Evolutionary conservation across 2,329 filamentous ascomycete genomes (phyloP).

Genomic region (Dothiorella sarmentorum): DNA sequence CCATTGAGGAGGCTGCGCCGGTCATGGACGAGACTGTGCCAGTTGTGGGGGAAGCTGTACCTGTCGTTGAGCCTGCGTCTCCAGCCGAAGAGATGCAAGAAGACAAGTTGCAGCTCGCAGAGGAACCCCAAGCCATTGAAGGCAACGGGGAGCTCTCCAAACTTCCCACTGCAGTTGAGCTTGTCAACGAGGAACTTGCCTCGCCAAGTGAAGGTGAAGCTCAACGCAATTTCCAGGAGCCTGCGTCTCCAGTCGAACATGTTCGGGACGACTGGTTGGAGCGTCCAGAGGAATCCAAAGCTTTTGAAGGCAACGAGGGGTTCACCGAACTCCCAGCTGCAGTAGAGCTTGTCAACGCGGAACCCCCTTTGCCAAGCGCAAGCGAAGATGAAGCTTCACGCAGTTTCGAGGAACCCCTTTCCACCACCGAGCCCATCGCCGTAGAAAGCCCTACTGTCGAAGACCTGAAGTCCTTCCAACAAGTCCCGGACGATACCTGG

Average conservation of each 20-base stretch:
- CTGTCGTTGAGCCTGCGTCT: not conserved
- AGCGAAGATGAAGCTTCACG: not conserved
- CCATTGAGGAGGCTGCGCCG: not conserved
- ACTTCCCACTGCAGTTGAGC: not conserved
- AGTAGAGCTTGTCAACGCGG: not conserved
- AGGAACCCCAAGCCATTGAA: not conserved
- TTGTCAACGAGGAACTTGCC: not conserved
- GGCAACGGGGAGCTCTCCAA: not conserved
- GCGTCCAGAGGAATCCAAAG: not conserved
- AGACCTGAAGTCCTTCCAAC: no score
- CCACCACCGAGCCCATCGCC: no score
- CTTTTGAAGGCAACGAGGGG: not conserved
- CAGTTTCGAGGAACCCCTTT: not conserved
- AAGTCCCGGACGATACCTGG: no score
- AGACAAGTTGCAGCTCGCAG: not conserved
- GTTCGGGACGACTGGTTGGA: not conserved
- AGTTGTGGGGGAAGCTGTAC: not conserved
- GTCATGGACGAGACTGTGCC: slow-evolving; percentile 19
- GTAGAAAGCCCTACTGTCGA: no score
- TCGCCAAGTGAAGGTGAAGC: not conserved
- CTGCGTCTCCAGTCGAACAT: not conserved
- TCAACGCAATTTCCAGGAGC: not conserved
- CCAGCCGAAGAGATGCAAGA: not conserved
- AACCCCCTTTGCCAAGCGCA: not conserved
- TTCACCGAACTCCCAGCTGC: not conserved